Evolutionary conservation across 2,329 filamentous ascomycete species (phyloP), one percentile per base, ranked within the genome.

Genomic region (Ceratocystiopsis sp.): DNA sequence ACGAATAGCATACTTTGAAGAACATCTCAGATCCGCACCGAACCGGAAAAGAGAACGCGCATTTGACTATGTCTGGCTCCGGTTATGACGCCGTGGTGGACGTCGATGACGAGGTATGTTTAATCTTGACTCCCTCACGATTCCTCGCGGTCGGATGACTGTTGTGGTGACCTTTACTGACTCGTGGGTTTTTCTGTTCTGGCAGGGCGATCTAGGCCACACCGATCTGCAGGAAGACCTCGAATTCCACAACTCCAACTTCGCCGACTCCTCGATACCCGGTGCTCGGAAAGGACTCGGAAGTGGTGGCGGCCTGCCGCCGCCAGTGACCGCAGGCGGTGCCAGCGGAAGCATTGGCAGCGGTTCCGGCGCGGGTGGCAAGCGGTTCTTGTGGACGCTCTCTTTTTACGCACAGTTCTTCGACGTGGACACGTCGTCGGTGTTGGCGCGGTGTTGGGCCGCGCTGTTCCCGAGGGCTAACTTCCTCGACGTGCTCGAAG

Each of bases 41-140:
- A 10, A 9, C 10, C 25, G 25, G 25, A 8, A 29, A 29, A 29
- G n/a, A 29, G 25, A 11, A 34, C 25, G 8, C 19, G 39, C 25
- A 48, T 29, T 8, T 11, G 25, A 47, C 54, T 44, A 87, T 87
- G 82, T 75, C 83, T 45, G 82, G 83, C 61, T 73, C 84, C 57
- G 87, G 87, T 53, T 98, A 98, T 62, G 91, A 98, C 68, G 91
- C 93, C 48, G 89, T 98, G 51, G 91, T 98, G 47, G 91, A 98
- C 56, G 80, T 96, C 44, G 91, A 98, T 60, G 84, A 91, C 56
- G 91, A 96, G 74, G 86, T 93, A 21, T 21, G 46, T 25, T 21
- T 12, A 6, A 7, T 21, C 3, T 14, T n/a, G 12, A 7, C 10
- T 3, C 14, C 14, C n/a, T 19, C 38, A 10, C 25, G 6, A 6